Base-by-base conservation (phyloP, 768 basidiomycete genomes). In the Rhodotorula sphaerocarpa region DNA sequence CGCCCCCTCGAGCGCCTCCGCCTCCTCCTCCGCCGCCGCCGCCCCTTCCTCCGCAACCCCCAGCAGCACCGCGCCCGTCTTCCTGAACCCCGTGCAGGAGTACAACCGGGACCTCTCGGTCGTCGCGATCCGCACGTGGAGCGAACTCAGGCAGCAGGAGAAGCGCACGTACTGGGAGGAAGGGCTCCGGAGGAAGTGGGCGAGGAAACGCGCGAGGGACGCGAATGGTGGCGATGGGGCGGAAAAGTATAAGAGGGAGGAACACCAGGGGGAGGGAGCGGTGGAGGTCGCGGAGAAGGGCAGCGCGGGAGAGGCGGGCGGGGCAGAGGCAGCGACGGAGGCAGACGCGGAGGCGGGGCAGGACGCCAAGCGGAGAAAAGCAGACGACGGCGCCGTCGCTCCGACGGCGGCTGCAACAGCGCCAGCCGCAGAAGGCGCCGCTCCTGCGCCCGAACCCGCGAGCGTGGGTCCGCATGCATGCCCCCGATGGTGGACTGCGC, bases 31-130 rank as follows among this genome's bases (percentile, higher is more conserved):
- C n/a, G n/a, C n/a, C n/a, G n/a, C n/a, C n/a, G 39, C 56, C 1
- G 52, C 59, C 5, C n/a, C 44, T n/a, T 36, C 54, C 31, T 25
- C 59, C 2, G 25, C 56, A 28, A 39, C 50, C 18, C 15, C 57
- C 30, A 16, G 55, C n/a, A 61, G 58, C 20, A 33, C 64, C 21
- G 87, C 89, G 66, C 86, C 87, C 60, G 89, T 92, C 4, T 99
- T 99, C 75, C 77, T 97, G 63, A 99, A 99, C 73, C 93, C 95
- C 10, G 86, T 96, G 18, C 95, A 99, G 74, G 90, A 99, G 75
- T 99, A 95, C 79, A 99, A 99, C 77, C 81, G 95, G 43, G 95
- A 99, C 76, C 75, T 89, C 50, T 90, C 88, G 67, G 84, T 96
- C 46, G 89, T 90, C 27, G 87, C 86, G 67, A 96, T 99, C 59